Evolutionary conservation across 2,329 filamentous ascomycete genomes (phyloP), one percentile per base, ranked within the genome.

Genomic region (Teratosphaeria pseudoeucalypti): DNA sequence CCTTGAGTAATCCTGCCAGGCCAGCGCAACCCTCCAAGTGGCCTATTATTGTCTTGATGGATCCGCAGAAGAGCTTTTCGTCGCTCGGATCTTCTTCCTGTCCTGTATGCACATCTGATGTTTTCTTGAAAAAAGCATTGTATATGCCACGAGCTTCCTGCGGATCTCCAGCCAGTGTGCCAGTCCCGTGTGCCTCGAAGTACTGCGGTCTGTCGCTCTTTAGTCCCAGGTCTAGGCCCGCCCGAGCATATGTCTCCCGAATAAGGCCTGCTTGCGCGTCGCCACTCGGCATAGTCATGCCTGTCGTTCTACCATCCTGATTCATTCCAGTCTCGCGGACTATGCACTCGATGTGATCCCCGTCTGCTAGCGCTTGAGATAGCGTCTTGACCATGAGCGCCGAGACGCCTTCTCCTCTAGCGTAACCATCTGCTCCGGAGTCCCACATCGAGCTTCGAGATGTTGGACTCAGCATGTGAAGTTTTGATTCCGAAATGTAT

Each of bases 141-240:
- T 47, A 37, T 49, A 29, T 23, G 19, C 54, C 32, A 7, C n/a
- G 47, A 6, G 29, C 26, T 39, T 34, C 10, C 56, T 27, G 14
- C 54, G 58, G 43, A 29, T 63, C 61, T n/a, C 62, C 62, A 26
- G 27, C 52, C 37, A 37, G 34, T 16, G 65, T 67, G 6, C 65
- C 66, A 16, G 65, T 68, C 3, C 62, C 65, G 54, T 68, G 66
- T 6, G 60, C 60, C 37, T 68, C 66, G 52, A 66, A 58, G 54
- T 58, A 66, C 54, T 53, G 52, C n/a, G 52, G 37, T n/a, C 37
- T 43, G 16, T 43, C 37, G 16, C 37, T 14, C 11, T 14, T 43
- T 12, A 43, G 16, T 5, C 16, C 16, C 11, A 43, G 19, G 19
- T 47, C 57, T 9, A 58, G 43, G 23, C 56, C 56, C 5, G 39